phyloP scores from a whole-genome alignment of 139 green algal species.

The Tetradesmus obliquus region DNA sequence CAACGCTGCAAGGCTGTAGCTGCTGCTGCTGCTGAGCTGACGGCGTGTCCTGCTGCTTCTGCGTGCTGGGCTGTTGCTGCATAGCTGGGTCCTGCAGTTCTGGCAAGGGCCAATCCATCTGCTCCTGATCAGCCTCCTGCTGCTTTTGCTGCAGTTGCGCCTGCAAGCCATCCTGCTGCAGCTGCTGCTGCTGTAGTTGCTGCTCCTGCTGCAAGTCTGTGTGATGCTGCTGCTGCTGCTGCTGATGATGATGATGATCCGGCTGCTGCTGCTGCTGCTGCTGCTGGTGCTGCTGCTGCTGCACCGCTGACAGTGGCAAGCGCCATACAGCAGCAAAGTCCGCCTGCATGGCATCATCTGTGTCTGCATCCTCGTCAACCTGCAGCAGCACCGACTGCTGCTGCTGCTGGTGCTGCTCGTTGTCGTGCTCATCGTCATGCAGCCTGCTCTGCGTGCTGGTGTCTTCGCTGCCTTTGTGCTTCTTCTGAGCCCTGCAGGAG shows the following conservation, averaged over 20 bases:
- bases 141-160: not conserved
- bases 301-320: not conserved
- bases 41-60: not conserved
- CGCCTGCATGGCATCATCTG: not conserved
- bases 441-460: slow-evolving; percentile 24
- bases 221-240: not conserved
- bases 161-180: not conserved
- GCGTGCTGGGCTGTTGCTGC: not conserved
- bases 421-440: not conserved
- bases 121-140: not conserved
- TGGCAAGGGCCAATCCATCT: not conserved
- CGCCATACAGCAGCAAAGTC: not conserved
- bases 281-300: not conserved
- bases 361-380: slow-evolving; percentile 10
- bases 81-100: not conserved
- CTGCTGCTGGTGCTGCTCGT: not conserved
- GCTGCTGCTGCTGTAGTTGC: not conserved
- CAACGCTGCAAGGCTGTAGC: not conserved
- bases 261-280: not conserved
- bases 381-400: slow-evolving; percentile 22
- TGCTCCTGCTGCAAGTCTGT: not conserved
- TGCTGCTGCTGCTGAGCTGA: not conserved
- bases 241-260: not conserved
- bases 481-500: not conserved
- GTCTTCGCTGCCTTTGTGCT: slow-evolving; percentile 30